These are phyloP conservation scores for Pythium rhizo-oryzae DNA, from an alignment of 352 stramenopile genomes.

Conservation along the genomic window DNA sequence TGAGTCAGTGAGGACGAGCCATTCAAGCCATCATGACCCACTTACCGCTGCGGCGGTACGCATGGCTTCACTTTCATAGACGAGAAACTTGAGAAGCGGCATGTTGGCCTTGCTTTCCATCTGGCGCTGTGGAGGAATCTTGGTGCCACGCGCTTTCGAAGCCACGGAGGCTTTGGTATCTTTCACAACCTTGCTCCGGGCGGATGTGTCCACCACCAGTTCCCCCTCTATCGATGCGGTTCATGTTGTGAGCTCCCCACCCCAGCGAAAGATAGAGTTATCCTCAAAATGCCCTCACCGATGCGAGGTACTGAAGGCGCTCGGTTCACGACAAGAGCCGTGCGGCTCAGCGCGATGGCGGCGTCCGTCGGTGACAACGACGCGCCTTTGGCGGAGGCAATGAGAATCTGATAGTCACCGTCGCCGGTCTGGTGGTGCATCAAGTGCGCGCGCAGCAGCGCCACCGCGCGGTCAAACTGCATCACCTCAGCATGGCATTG, in stretches of 20 bases:
- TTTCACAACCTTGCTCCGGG: not conserved
- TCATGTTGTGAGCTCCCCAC: not conserved
- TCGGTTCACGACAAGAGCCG: slow-evolving; percentile 61
- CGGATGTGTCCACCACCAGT: slow-evolving; percentile 14
- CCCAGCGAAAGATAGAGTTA: too few relatives aligned
- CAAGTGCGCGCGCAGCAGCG: slow-evolving; percentile 47
- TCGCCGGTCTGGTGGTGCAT: slow-evolving; percentile 12
- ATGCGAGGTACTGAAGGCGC: slow-evolving; percentile 52
- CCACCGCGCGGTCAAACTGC: slow-evolving; percentile 57
- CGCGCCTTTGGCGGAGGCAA: slow-evolving; percentile 21
- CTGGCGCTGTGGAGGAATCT: not conserved
- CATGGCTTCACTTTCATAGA: slow-evolving; percentile 23
- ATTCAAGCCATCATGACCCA: not conserved
- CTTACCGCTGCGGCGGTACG: slow-evolving; percentile 5
- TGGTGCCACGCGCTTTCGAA: not conserved
- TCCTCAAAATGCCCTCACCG: slow-evolving; percentile 38
- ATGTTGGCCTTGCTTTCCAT: not conserved
- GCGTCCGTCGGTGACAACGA: not conserved
- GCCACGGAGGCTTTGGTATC: not conserved
- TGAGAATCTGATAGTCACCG: slow-evolving; percentile 48
- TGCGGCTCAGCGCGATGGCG: slow-evolving; percentile 18
- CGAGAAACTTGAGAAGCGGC: slow-evolving; percentile 12
- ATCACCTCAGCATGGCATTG: not conserved
- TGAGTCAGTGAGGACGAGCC: not conserved
- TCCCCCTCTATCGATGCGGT: slow-evolving; percentile 14